Base-by-base conservation (phyloP, 2,329 filamentous ascomycete genomes). In the Apiospora koreana region DNA sequence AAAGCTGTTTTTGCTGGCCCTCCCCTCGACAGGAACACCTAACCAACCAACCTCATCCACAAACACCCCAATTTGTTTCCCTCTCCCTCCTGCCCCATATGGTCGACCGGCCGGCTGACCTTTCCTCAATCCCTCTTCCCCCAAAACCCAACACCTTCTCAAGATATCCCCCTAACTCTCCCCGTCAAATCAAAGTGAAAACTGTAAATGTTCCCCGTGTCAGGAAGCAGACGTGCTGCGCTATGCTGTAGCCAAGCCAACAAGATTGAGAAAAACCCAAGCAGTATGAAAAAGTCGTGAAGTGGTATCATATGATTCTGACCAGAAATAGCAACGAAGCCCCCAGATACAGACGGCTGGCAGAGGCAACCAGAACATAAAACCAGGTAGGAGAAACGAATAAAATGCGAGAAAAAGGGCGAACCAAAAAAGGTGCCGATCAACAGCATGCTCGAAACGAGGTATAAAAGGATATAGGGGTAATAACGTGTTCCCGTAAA, bases 301-400 rank as follows among this genome's bases (percentile, higher is more conserved):
- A 68, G 45, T 68, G 66, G 66, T 68, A 68, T 54, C 66, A 68
- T 68, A 54, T 54, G 43, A 41, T 68, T 68, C 31, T 48, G 43
- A n/a, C 43, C 43, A 68, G 43, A 68, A 67, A 67, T 35, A 67
- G 45, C 31, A 67, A 38, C 42, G 16, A 46, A 46, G 65, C 31
- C 18, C 42, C 45, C 65, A n/a, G 45, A 67, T 31, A 23, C 42
- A 46, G 65, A 35, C 23, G 45, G 25, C 42, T 43, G 42, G 35
- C 42, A 67, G 23, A 67, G 65, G 65, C 42, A n/a, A 16, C 42
- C 25, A 46, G 28, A 38, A 48, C 45, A 48, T 28, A 25, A 35
- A 48, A 23, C 45, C 45, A 45, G 16, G 43, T 41, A 18, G 14
- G 66, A n/a, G 31, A 50, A 54, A 41, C 8, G 45, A 54, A 48